Base-by-base conservation (phyloP, 2,329 filamentous ascomycete species). In the Endocalyx cinctus region DNA sequence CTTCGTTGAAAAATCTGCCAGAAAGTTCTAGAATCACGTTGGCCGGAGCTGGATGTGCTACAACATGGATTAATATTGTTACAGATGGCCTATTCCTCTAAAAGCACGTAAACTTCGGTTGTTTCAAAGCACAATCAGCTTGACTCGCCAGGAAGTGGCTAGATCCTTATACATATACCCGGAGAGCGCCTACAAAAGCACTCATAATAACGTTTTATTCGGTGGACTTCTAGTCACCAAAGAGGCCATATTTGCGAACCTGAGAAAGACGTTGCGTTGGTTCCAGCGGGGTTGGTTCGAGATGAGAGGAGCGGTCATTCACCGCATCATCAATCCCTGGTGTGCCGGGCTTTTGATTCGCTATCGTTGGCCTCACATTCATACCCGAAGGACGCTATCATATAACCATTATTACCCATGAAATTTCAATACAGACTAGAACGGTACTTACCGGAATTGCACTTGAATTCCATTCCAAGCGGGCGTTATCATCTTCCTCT, bases 21-120 rank as follows among this genome's bases (percentile, higher is more conserved):
- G 55, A 68, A 5, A 64, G 60, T 8, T 67, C 64, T 35, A 62
- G 63, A 14, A 76, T 87, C 35, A 62, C 69, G 43, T 64, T 63
- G 31, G 70, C 95, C 31, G 86, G 82, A 16, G 87, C 86, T n/a
- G 89, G 89, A 2, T 95, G 87, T 62, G 89, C 89, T 27, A 95
- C 89, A 13, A 94, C 82, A 55, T 95, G 87, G 81, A 67, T 94
- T 34, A 73, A 69, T 43, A 66, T 77, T 26, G 34, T 29, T 31
- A 43, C 42, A 29, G 50, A 57, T 23, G 54, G 54, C 4, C 18
- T 58, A 14, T 54, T 54, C 26, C 46, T 58, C 19, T 60, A 46
- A 59, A 23, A 25, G 29, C 37, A 19, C 45, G 16, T 43, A 38
- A 48, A 34, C 38, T 35, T 28, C 43, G 43, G 34, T 43, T 4